Evolutionary conservation across 257 asterid genomes (phyloP), one percentile per base, ranked within the genome.

Genomic region (Solanum ossicruentum): DNA sequence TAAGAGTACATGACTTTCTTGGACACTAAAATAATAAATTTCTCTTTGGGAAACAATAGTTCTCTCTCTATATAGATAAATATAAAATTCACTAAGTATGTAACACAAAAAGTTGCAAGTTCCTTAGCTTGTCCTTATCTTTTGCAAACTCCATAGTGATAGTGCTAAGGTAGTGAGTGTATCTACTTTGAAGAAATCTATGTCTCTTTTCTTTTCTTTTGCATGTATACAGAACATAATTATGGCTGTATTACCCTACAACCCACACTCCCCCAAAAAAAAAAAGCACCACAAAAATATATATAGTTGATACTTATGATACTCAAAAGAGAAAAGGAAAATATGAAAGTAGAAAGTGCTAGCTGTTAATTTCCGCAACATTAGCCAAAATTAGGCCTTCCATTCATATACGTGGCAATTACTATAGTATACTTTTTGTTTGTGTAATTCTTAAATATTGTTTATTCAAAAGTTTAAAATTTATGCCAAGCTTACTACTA

Each of bases 51-150:
- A 67, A 67, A 36, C 75, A 16, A 65, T 11, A 65, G 45, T 65
- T 28, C 45, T 63, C 1, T 63, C n/a, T 63, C 2, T 63, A 23
- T 51, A 61, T 61, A 23, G 1, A 56, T 7, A 55, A 15, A 57
- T 36, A 36, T 49, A 23, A 5, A 7, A 66, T 12, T 66, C 73
- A 66, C 21, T 3, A 66, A 10, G 43, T 65, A 15, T 67, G 47
- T 67, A 67, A 28, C 49, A 67, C 49, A 67, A 36, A 69, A 36
- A 17, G 26, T 69, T 36, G 23, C 23, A 36, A 39, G 8, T 67
- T 67, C 49, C 77, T 32, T 67, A 5, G 13, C 78, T 55, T 67
- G 85, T 88, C 88, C 80, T 84, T 85, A 73, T 87, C 85, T 13
- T 20, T 13, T 52, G 82, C 43, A 75, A 75, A 51, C 9, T 23